Evolutionary conservation across 768 basidiomycete genomes (phyloP).

Genomic region (Lactifluus volemus): DNA sequence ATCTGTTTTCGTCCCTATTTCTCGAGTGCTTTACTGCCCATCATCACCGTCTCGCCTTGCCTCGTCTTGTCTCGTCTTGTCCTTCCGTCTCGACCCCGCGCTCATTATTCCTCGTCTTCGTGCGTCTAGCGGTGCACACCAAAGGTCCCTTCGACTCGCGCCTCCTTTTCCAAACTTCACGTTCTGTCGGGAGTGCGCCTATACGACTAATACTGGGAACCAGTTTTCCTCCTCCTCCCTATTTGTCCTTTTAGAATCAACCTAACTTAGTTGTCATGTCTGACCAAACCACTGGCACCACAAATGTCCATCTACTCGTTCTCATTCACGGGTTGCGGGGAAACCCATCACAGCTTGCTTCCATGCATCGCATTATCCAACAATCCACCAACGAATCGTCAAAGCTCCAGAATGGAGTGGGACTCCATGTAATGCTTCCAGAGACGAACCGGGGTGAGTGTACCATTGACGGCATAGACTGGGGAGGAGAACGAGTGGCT

Average conservation of each 20-base stretch:
- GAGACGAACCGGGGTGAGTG: conserved; percentile 55
- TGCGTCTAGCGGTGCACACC: no score
- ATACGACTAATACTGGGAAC: no score
- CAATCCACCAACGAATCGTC: conserved; percentile 29
- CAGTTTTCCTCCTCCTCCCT: not conserved
- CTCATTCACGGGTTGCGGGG: conserved; percentile 76
- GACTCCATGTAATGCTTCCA: conserved; percentile 54
- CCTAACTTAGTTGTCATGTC: not conserved
- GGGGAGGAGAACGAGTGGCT: conserved; percentile 74
- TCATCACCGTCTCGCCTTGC: no score
- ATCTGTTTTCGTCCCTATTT: no score
- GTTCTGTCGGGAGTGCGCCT: no score
- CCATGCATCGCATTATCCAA: conserved; percentile 44
- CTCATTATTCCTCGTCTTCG: no score
- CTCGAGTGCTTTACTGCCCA: no score
- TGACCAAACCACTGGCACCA: not conserved
- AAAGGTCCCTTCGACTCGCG: no score
- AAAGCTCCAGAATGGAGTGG: conserved; percentile 29
- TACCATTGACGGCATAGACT: conserved; percentile 80
- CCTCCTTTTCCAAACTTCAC: no score
- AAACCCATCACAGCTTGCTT: conserved; percentile 52
- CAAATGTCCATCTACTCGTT: conserved; percentile 21
- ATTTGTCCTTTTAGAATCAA: not conserved
- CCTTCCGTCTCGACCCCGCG: no score
- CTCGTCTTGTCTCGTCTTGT: no score